Conservation (phyloP, 768 basidiomycete genomes). For the Pisolithus marmoratus region DNA sequence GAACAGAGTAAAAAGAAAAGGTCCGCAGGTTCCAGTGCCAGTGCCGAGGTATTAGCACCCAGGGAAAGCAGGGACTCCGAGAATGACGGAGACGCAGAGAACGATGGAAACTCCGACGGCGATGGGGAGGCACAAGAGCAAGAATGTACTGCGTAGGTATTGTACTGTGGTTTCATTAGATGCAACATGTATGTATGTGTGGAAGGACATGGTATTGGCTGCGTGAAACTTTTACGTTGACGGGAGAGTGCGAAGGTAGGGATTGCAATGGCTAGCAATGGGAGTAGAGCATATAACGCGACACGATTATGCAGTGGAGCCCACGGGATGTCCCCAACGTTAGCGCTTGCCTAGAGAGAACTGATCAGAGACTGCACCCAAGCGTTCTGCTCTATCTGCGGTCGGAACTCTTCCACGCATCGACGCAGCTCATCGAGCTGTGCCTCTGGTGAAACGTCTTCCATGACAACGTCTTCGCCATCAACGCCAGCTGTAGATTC, state of each 20-base stretch:
- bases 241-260: too few relatives aligned
- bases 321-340: neutral
- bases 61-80: neutral
- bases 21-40: neutral
- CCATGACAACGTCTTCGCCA: slow-evolving; percentile 44
- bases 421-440: slow-evolving; percentile 46
- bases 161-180: neutral
- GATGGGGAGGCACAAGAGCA: slow-evolving; percentile 12
- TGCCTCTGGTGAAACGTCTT: slow-evolving; percentile 35
- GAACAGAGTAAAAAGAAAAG: slow-evolving; percentile 25
- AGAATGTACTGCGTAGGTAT: neutral
- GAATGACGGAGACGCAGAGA: neutral
- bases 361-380: slow-evolving; percentile 68
- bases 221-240: neutral
- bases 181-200: slow-evolving; percentile 7
- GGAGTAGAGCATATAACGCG: neutral
- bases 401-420: slow-evolving; percentile 60
- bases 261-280: too few relatives aligned
- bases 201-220: too few relatives aligned
- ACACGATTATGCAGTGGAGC: neutral
- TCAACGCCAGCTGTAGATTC: slow-evolving; percentile 26
- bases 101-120: slow-evolving; percentile 1
- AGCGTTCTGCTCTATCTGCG: slow-evolving; percentile 67
- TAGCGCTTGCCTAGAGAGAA: slow-evolving; percentile 21
- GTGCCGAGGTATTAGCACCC: neutral